phyloP scores from a whole-genome alignment of 1,284 basidiomycete genomes.

The Phylloporus sp. region DNA sequence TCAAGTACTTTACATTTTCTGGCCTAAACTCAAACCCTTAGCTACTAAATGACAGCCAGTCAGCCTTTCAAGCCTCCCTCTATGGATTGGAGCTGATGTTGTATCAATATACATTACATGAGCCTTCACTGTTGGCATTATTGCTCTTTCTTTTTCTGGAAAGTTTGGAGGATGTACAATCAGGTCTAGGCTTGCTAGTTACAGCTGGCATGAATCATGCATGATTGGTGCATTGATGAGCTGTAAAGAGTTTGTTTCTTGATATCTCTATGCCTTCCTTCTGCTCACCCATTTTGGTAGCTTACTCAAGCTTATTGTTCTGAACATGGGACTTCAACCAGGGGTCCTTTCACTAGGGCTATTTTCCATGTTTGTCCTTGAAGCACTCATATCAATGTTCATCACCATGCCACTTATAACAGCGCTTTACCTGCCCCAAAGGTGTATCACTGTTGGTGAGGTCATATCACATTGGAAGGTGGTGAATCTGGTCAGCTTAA shows the following conservation, averaged over 20 bases:
- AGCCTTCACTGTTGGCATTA: slow-evolving; percentile 88
- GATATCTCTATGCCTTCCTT: neutral
- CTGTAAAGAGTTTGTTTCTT: slow-evolving; percentile 82
- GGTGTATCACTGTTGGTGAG: no score
- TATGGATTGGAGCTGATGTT: slow-evolving; percentile 46
- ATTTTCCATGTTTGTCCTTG: slow-evolving; percentile 91
- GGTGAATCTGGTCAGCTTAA: slow-evolving; percentile 68
- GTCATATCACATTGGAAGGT: slow-evolving; percentile 71
- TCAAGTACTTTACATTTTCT: slow-evolving; percentile 86
- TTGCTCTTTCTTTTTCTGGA: slow-evolving; percentile 80
- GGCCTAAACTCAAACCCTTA: slow-evolving; percentile 90
- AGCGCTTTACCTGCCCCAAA: slow-evolving; percentile 74
- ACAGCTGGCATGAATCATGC: slow-evolving; percentile 80
- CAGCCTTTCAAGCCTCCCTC: neutral
- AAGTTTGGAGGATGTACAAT: slow-evolving; percentile 83
- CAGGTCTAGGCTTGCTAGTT: slow-evolving; percentile 75
- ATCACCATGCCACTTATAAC: slow-evolving; percentile 88
- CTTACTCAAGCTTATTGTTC: slow-evolving; percentile 89
- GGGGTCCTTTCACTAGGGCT: slow-evolving; percentile 79
- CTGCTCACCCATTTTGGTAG: slow-evolving; percentile 45
- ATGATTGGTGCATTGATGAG: slow-evolving; percentile 94
- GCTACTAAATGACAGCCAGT: slow-evolving; percentile 77
- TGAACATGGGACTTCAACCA: slow-evolving; percentile 91
- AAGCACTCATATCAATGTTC: slow-evolving; percentile 88
- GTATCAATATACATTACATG: slow-evolving; percentile 79